Evolutionary conservation across 306 rosid species (phyloP).

Genomic region (Cotoneaster glaucophyllus): DNA sequence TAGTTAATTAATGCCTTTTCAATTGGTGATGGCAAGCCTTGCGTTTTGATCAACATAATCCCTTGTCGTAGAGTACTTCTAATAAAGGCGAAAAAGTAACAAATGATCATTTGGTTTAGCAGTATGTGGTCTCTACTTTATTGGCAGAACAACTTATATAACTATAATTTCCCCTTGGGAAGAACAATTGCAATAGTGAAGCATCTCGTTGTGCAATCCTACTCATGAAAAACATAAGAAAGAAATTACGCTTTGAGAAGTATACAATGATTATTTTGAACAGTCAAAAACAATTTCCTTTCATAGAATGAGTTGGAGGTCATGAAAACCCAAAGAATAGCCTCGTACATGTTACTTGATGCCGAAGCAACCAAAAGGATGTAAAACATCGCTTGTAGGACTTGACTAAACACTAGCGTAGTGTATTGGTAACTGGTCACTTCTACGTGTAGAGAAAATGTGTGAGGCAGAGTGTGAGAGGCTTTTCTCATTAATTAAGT

Average conservation of each 20-base stretch:
- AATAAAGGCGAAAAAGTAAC: too few relatives aligned
- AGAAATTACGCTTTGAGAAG: too few relatives aligned
- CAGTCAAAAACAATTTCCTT: too few relatives aligned
- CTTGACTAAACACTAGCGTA: slow-evolving; percentile 17
- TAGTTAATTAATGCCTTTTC: background rate
- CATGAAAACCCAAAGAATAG: background rate
- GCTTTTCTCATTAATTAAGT: background rate
- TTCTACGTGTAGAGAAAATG: background rate
- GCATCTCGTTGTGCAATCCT: background rate
- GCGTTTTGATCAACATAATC: background rate
- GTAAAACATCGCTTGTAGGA: slow-evolving; percentile 34
- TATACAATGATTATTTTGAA: background rate
- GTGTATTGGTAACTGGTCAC: slow-evolving; percentile 17
- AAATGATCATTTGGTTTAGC: background rate
- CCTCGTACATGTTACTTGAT: background rate
- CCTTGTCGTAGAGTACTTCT: background rate
- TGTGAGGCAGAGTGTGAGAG: background rate
- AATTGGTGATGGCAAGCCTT: background rate
- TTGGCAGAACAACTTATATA: too few relatives aligned
- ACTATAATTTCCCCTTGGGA: too few relatives aligned
- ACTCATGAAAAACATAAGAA: too few relatives aligned
- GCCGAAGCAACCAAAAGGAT: slow-evolving; percentile 5
- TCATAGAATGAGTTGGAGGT: background rate
- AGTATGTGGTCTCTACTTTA: too few relatives aligned
- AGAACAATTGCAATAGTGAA: background rate